A percentile compares a stretch with the other conserved stretches of the same genome.
phyloP scores from a whole-genome alignment of 176 grass and related monocot species.

The Lolium rigidum region DNA sequence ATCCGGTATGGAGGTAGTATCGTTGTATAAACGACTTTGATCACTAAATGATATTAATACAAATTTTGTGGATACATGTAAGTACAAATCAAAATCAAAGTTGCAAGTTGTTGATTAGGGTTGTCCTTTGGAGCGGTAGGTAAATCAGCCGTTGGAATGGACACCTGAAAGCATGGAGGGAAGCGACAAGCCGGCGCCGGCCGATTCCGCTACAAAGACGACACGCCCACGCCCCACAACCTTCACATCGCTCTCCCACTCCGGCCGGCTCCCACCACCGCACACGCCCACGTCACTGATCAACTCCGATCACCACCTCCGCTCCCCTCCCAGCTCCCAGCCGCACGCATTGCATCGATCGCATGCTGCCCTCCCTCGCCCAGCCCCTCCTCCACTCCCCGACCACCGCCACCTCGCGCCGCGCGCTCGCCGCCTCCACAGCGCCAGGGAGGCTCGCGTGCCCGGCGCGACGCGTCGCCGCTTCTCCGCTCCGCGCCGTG shows the following conservation, averaged over 20 bases:
- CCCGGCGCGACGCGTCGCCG: background rate
- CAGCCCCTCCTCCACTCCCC: conserved; percentile 2
- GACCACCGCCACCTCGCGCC: background rate
- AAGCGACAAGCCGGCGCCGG: conserved; percentile 35
- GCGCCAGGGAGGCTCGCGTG: background rate
- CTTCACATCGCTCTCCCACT: background rate
- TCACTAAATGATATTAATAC: no score
- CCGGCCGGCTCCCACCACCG: conserved; percentile 12
- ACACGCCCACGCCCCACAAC: background rate
- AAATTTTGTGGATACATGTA: no score
- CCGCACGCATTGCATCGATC: conserved; percentile 7
- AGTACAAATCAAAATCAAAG: no score
- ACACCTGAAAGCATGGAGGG: background rate
- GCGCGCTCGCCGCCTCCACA: background rate
- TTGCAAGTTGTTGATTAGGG: no score
- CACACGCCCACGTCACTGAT: background rate
- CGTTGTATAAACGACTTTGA: no score
- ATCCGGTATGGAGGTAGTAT: no score
- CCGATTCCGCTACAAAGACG: conserved; percentile 18
- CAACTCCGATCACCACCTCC: background rate
- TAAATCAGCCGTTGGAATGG: background rate
- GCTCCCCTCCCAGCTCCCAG: background rate
- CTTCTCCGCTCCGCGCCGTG: conserved; percentile 14
- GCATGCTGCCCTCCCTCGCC: conserved; percentile 29
- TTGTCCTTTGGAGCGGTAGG: no score